phyloP scores from a whole-genome alignment of 1,139 yeast genomes.

The Lodderomyces margitis region DNA sequence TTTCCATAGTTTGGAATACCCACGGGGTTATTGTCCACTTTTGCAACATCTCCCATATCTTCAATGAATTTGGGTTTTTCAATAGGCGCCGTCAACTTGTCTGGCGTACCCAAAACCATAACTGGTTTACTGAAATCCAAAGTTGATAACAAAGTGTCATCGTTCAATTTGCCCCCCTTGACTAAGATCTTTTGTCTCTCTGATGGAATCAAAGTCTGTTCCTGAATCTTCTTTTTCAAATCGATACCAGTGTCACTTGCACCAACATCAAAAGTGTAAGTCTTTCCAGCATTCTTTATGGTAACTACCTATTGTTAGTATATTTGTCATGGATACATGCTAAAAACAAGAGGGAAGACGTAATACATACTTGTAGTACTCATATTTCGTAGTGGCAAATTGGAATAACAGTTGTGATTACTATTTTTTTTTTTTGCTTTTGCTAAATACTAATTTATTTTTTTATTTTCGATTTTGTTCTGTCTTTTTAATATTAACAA shows the following conservation, averaged over 20 bases:
- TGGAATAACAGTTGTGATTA: background rate
- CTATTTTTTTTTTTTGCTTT: background rate
- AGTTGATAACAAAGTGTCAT: conserved; percentile 47
- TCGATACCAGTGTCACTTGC: conserved; percentile 59
- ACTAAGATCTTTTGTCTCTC: conserved; percentile 87
- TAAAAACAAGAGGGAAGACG: too few relatives aligned
- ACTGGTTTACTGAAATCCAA: conserved; percentile 67
- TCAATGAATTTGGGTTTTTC: conserved; percentile 63
- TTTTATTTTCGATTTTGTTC: background rate
- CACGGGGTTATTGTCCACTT: conserved; percentile 56
- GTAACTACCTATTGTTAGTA: conserved; percentile 24
- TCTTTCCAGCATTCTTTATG: conserved; percentile 84
- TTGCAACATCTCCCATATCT: conserved; percentile 51
- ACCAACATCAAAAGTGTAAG: conserved; percentile 65
- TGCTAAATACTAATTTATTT: too few relatives aligned
- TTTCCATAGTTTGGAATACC: conserved; percentile 90
- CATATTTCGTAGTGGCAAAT: conserved; percentile 8
- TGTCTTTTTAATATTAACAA: background rate
- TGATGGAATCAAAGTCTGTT: conserved; percentile 76
- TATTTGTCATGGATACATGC: background rate
- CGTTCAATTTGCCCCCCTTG: conserved; percentile 83
- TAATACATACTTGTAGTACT: conserved; percentile 3
- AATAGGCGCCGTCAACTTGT: conserved; percentile 59
- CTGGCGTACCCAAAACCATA: conserved; percentile 93
- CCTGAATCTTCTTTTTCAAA: conserved; percentile 69